phyloP scores from a whole-genome alignment of 768 basidiomycete genomes.

The Dentipellis sp. region DNA sequence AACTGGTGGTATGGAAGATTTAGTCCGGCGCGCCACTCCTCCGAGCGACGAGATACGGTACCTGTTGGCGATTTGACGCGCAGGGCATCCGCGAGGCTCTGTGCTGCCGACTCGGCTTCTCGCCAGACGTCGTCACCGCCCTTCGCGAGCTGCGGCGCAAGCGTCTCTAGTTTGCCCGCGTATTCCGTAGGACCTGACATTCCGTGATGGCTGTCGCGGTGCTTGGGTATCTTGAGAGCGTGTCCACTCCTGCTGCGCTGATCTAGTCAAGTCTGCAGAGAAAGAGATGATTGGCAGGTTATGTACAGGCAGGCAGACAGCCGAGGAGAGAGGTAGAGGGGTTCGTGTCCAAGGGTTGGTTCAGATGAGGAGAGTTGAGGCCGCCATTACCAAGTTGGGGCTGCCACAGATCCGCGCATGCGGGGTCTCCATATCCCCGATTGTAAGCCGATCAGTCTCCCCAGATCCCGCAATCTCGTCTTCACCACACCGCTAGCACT shows the following conservation, averaged over 20 bases:
- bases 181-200: neutral
- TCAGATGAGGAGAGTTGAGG: no score
- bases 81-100: neutral
- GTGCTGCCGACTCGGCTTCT: neutral
- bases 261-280: no score
- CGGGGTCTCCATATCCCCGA: no score
- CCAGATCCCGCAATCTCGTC: no score
- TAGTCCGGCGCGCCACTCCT: neutral
- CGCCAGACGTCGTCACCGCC: neutral
- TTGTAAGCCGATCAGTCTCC: no score
- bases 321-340: neutral
- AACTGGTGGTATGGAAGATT: constrained; percentile 27
- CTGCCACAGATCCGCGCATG: no score
- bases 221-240: no score
- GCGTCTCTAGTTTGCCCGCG: neutral
- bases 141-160: neutral
- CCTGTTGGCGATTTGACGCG: neutral
- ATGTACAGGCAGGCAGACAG: neutral
- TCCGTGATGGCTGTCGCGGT: neutral
- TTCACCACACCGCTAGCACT: no score
- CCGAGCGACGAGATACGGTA: neutral
- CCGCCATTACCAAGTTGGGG: no score
- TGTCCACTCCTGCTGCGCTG: no score
- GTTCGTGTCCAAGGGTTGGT: neutral
- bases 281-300: neutral